These are phyloP conservation scores for Castanospermum australe DNA, from an alignment of 306 rosid genomes.

Conservation along the genomic window DNA sequence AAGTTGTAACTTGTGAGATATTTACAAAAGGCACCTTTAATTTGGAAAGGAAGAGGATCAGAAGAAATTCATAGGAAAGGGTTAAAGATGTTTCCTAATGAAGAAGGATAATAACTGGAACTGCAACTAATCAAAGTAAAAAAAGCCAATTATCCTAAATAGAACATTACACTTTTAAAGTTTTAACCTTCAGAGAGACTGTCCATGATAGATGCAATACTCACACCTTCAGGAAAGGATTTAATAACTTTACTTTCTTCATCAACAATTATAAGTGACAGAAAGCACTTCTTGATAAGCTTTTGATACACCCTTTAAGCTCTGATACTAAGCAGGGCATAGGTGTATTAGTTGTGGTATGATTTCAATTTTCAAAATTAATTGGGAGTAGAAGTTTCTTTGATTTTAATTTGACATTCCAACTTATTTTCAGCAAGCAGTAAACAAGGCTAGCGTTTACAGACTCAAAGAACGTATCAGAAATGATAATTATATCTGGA, in stretches of 20 bases:
- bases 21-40: too few relatives aligned
- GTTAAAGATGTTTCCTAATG: too few relatives aligned
- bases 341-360: background rate
- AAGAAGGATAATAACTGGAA: too few relatives aligned
- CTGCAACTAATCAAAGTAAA: too few relatives aligned
- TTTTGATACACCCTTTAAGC: background rate
- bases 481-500: background rate
- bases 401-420: background rate
- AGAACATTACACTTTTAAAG: too few relatives aligned
- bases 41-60: too few relatives aligned
- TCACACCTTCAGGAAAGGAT: too few relatives aligned
- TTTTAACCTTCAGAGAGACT: too few relatives aligned
- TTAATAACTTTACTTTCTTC: background rate
- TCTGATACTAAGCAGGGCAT: background rate
- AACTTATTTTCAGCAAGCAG: background rate
- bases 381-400: background rate
- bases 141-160: too few relatives aligned
- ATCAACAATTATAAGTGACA: background rate
- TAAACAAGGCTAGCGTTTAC: background rate
- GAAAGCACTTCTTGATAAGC: background rate
- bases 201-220: too few relatives aligned
- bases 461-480: background rate
- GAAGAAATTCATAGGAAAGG: too few relatives aligned
- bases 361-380: background rate
- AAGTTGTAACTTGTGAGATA: too few relatives aligned